phyloP scores from a whole-genome alignment of 2,329 filamentous ascomycete species.

The Fusarium hainanense region DNA sequence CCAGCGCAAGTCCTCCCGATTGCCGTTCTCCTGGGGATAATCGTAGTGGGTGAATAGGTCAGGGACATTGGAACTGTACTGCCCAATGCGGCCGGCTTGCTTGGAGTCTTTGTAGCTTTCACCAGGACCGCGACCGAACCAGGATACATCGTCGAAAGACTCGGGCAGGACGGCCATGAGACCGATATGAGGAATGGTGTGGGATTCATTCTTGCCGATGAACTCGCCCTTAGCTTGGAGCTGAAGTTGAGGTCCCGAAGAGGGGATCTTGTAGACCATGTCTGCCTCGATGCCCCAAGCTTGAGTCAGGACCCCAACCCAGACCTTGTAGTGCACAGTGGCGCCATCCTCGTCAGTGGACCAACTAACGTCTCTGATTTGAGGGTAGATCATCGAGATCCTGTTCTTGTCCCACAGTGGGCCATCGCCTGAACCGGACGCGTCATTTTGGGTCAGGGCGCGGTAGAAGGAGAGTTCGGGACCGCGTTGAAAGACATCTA shows the following conservation, averaged over 20 bases:
- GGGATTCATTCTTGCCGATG: background rate
- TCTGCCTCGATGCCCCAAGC: slow-evolving; percentile 23
- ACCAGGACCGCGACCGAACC: slow-evolving; percentile 22
- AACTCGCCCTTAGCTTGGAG: background rate
- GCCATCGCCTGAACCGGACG: background rate
- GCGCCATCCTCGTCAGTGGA: fast-evolving
- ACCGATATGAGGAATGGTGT: slow-evolving; percentile 13
- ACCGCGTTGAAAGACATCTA: background rate
- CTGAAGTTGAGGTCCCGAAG: background rate
- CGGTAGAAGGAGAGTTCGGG: slow-evolving; percentile 20
- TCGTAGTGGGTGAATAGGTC: slow-evolving; percentile 17
- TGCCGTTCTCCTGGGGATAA: slow-evolving; percentile 26
- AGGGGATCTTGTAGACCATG: slow-evolving; percentile 18
- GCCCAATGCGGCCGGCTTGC: background rate
- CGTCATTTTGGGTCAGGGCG: slow-evolving; percentile 13
- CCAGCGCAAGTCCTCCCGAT: slow-evolving; percentile 8
- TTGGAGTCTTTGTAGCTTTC: slow-evolving; percentile 33
- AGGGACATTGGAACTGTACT: background rate
- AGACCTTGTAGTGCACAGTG: slow-evolving; percentile 9
- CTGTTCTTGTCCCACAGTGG: slow-evolving; percentile 5
- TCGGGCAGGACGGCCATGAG: slow-evolving; percentile 7
- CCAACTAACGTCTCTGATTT: slow-evolving; percentile 11
- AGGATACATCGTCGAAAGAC: background rate
- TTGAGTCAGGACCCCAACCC: slow-evolving; percentile 13
- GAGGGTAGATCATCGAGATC: slow-evolving; percentile 8